Evolutionary conservation across 345 rosid genomes (phyloP).

Genomic region (Raphanus raphanistrum): DNA sequence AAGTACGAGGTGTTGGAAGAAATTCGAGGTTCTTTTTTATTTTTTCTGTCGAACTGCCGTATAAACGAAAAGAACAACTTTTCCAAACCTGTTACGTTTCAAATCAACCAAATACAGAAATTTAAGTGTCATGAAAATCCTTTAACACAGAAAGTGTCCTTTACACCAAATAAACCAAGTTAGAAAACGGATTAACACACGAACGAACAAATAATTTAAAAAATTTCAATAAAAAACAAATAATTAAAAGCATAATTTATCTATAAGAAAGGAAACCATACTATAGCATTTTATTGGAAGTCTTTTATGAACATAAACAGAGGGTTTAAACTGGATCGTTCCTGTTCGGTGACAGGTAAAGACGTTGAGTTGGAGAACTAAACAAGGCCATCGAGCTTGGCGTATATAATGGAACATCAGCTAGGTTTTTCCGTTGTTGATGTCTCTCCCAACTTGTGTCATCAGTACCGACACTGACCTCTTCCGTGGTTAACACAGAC

Average conservation of each 20-base stretch:
- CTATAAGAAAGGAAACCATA: background rate
- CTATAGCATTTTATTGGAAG: background rate
- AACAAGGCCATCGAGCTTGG: constrained; percentile 37
- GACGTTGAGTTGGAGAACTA: constrained; percentile 31
- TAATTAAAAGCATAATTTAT: background rate
- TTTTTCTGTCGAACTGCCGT: background rate
- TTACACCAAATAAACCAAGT: constrained; percentile 13
- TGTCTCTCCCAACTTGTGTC: constrained; percentile 5
- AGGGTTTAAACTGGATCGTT: constrained; percentile 15
- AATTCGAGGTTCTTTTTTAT: background rate
- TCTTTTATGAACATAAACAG: constrained; percentile 15
- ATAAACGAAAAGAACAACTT: background rate
- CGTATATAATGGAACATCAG: constrained; percentile 38
- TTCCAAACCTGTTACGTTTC: background rate
- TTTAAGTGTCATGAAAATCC: too few relatives aligned
- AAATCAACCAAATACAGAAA: background rate
- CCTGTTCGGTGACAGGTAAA: constrained; percentile 17
- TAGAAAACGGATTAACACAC: background rate
- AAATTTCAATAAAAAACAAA: too few relatives aligned
- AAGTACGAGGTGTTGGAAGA: background rate
- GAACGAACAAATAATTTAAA: constrained; percentile 7
- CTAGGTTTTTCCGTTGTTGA: constrained; percentile 5
- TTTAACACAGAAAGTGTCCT: background rate
- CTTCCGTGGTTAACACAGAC: constrained; percentile 31
- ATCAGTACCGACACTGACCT: constrained; percentile 16